Conservation (phyloP, 495 filamentous ascomycete species). For the Cercophora samala region DNA sequence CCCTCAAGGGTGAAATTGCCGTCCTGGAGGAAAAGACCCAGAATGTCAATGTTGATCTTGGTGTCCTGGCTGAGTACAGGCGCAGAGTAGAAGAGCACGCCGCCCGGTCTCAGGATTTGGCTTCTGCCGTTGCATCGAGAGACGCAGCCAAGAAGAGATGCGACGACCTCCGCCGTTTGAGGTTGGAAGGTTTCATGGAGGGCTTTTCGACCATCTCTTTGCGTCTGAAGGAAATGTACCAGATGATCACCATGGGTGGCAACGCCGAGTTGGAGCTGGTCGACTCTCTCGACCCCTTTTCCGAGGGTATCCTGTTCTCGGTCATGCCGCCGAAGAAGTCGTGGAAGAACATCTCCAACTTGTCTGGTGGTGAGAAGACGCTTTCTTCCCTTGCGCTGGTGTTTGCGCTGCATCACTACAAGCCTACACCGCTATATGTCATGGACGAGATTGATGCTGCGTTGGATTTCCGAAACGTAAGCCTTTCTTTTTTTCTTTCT, state of each 20-base stretch:
- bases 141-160: constrained; percentile 85
- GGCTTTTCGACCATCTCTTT: constrained; percentile 94
- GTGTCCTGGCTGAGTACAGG: constrained; percentile 89
- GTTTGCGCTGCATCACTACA: constrained; percentile 96
- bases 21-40: constrained; percentile 89
- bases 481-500: constrained; percentile 36
- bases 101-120: constrained; percentile 74
- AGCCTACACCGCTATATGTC: constrained; percentile 94
- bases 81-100: constrained; percentile 83
- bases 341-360: constrained; percentile 98
- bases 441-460: constrained; percentile 99
- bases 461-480: constrained; percentile 93
- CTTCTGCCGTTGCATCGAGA: constrained; percentile 66
- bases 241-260: constrained; percentile 99
- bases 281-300: constrained; percentile 92
- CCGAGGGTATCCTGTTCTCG: constrained; percentile 91
- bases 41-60: constrained; percentile 82
- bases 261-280: constrained; percentile 97
- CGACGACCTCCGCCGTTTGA: constrained; percentile 83
- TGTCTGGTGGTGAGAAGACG: constrained; percentile 96
- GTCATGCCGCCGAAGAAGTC: constrained; percentile 99
- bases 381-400: constrained; percentile 89
- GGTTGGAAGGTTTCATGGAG: constrained; percentile 97
- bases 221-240: constrained; percentile 98
- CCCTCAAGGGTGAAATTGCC: constrained; percentile 82